Percentiles rank a stretch among this genome's conserved stretches.
Evolutionary conservation across 768 basidiomycete genomes (phyloP).

Genomic region (Rhodocollybia butyracea): DNA sequence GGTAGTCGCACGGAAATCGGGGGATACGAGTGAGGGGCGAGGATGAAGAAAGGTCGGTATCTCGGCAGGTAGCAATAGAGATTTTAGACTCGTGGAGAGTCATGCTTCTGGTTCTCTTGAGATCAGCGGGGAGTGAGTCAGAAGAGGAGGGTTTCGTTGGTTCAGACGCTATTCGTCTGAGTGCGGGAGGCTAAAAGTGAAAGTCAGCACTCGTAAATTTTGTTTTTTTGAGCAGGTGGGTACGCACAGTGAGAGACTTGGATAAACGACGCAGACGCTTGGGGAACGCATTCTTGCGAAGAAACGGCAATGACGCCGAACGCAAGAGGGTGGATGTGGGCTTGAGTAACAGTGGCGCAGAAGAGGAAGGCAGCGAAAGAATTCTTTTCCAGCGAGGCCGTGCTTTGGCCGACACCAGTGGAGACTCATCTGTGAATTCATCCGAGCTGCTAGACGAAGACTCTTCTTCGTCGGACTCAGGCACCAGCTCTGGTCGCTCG

Average conservation of each 20-base stretch:
- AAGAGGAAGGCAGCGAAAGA: not conserved
- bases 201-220: not conserved
- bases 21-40: not conserved
- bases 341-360: not conserved
- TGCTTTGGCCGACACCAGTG: not conserved
- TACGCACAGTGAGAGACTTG: not conserved
- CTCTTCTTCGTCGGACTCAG: not conserved
- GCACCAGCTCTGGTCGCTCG: not conserved
- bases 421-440: not conserved
- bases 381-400: not conserved
- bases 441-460: not conserved
- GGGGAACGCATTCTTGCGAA: not conserved
- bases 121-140: not conserved
- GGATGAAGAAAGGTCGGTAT: not conserved
- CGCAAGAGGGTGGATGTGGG: not conserved
- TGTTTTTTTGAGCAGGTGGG: not conserved
- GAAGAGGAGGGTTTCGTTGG: not conserved
- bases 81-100: conserved; percentile 2
- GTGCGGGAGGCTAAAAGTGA: not conserved
- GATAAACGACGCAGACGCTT: conserved; percentile 4
- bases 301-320: not conserved
- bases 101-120: not conserved
- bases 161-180: not conserved
- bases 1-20: conserved; percentile 1
- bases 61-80: not conserved